phyloP scores from a whole-genome alignment of 148 eudicot species.

The Dianthus caryophyllus region DNA sequence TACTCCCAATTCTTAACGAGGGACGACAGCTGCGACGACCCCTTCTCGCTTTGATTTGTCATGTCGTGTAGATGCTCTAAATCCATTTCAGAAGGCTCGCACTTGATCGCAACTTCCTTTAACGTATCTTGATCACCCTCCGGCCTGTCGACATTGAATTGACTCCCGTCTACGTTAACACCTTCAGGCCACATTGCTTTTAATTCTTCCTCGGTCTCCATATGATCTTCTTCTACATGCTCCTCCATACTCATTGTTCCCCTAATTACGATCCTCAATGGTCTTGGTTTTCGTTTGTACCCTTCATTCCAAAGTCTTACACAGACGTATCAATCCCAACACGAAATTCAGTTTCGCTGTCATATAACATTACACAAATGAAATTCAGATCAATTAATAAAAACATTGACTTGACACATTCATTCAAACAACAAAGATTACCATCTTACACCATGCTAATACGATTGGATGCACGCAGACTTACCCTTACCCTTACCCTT shows the following conservation, averaged over 20 bases:
- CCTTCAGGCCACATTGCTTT: conserved; percentile 88
- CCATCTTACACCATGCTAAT: too few relatives aligned
- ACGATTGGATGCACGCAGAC: too few relatives aligned
- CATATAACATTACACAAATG: conserved; percentile 12
- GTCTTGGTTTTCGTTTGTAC: not conserved
- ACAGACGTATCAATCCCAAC: conserved; percentile 11
- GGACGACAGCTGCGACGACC: conserved; percentile 58
- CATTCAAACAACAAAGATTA: too few relatives aligned
- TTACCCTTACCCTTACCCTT: too few relatives aligned
- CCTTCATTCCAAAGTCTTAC: not conserved
- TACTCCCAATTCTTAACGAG: conserved; percentile 78
- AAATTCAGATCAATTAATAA: not conserved
- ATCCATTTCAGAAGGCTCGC: conserved; percentile 54
- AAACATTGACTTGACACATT: too few relatives aligned
- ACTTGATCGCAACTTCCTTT: conserved; percentile 44
- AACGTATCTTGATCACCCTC: conserved; percentile 61
- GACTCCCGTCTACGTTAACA: conserved; percentile 65
- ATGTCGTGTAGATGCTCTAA: conserved; percentile 56
- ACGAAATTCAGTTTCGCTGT: conserved; percentile 13
- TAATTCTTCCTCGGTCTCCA: conserved; percentile 65
- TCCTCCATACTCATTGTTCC: conserved; percentile 10
- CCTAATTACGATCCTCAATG: not conserved
- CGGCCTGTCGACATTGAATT: conserved; percentile 64
- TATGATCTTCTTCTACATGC: conserved; percentile 44
- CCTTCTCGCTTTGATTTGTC: conserved; percentile 62